phyloP scores from a whole-genome alignment of 2,329 filamentous ascomycete genomes.

The Esteya vermicola region DNA sequence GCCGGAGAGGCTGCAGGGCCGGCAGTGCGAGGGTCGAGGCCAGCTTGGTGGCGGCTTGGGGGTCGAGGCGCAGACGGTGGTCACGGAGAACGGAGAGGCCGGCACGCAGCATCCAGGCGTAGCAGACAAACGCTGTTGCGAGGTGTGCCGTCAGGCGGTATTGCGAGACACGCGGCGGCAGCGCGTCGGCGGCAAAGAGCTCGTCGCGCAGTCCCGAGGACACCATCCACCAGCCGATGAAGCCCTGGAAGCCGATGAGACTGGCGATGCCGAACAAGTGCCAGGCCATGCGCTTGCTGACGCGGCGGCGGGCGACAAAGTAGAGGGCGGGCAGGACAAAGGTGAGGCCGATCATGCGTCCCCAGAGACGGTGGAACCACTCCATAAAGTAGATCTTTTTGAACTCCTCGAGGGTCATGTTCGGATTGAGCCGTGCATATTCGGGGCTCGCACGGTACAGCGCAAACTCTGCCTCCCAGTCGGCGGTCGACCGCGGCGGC shows the following conservation, averaged over 20 bases:
- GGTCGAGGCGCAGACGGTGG: constrained; percentile 54
- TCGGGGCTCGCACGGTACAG: constrained; percentile 90
- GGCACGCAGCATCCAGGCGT: constrained; percentile 85
- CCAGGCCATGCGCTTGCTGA: constrained; percentile 62
- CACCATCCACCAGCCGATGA: constrained; percentile 99
- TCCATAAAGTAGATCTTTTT: constrained; percentile 99
- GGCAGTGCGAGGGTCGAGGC: constrained; percentile 51
- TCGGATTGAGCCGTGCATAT: constrained; percentile 79
- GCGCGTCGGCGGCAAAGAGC: constrained; percentile 77
- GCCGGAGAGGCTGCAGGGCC: constrained; percentile 57
- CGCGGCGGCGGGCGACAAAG: constrained; percentile 68
- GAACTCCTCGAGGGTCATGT: constrained; percentile 88
- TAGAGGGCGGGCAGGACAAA: constrained; percentile 82
- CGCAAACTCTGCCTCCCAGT: constrained; percentile 87
- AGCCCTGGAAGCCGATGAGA: constrained; percentile 87
- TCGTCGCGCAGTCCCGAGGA: constrained; percentile 93
- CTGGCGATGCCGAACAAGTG: constrained; percentile 71
- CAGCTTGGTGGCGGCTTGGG: constrained; percentile 44
- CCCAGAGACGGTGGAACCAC: constrained; percentile 93
- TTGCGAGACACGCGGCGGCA: constrained; percentile 87
- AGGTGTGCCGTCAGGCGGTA: constrained; percentile 86
- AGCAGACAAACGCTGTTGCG: constrained; percentile 81
- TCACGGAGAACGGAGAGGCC: constrained; percentile 74
- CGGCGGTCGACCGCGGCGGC: constrained; percentile 60
- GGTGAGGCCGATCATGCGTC: constrained; percentile 75